A percentile compares a stretch with the other conserved stretches of the same genome.
These are phyloP conservation scores for Darksidea phi DNA, from an alignment of 495 filamentous ascomycete species.

Conservation along the genomic window DNA sequence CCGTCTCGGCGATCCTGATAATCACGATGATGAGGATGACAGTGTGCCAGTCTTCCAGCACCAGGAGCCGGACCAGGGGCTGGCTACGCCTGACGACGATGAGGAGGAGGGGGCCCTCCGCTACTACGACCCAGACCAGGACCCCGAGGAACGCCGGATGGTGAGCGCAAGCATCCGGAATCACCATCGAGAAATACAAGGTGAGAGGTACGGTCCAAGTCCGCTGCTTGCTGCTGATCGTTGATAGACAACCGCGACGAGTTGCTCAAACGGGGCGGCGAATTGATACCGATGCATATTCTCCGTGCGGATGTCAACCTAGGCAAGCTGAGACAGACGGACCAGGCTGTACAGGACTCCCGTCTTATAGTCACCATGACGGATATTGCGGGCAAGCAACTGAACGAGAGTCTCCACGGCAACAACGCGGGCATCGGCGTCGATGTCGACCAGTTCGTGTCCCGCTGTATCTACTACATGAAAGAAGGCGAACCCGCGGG, in stretches of 20 bases:
- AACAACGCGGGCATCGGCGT: constrained; percentile 63
- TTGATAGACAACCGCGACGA: constrained; percentile 37
- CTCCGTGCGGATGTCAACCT: constrained; percentile 63
- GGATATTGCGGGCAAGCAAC: constrained; percentile 74
- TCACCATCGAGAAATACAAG: constrained; percentile 62
- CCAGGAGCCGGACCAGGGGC: constrained; percentile 49
- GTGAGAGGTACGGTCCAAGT: constrained; percentile 43
- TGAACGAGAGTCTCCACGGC: constrained; percentile 67
- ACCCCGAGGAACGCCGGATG: constrained; percentile 69
- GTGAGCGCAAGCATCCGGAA: constrained; percentile 68
- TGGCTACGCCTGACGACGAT: constrained; percentile 11
- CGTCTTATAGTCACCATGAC: constrained; percentile 74
- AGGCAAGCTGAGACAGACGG: constrained; percentile 76
- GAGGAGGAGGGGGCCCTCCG: constrained; percentile 17
- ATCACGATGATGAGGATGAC: constrained; percentile 55
- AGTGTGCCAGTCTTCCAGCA: constrained; percentile 39
- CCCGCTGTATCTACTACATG: constrained; percentile 90
- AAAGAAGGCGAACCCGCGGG: constrained; percentile 48
- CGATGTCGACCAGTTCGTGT: constrained; percentile 91
- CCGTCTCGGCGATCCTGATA: constrained; percentile 51
- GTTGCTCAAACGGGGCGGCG: constrained; percentile 31
- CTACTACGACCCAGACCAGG: constrained; percentile 87
- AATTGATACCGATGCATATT: constrained; percentile 57
- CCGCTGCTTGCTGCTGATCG: constrained; percentile 6
- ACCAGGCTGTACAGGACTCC: constrained; percentile 90